Base-by-base conservation (phyloP, 495 filamentous ascomycete species). In the Tirmania nivea region DNA sequence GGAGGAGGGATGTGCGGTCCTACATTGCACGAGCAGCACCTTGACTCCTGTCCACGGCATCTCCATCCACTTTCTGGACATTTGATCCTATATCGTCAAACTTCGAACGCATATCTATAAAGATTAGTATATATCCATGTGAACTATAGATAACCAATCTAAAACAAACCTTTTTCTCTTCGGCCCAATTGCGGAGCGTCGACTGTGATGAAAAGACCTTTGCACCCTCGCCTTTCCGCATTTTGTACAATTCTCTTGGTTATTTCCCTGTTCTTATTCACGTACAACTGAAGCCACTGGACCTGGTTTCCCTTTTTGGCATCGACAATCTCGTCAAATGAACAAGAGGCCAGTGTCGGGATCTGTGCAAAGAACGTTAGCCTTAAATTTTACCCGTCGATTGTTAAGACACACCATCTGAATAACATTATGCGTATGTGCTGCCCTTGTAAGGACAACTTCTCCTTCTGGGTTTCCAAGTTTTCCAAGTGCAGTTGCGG, bases 221-320 rank as follows among this genome's bases (percentile, higher is more conserved):
- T 94, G 73, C 89, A 94, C 31, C 90, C 92, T 54, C 89, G 80
- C 60, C 71, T 72, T 67, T 96, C 92, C 59, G 92, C 92, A 66
- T 95, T 86, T 67, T 84, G 63, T 20, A 99, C 80, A 60, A 99
- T 96, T 55, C 78, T 74, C 69, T 85, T 75, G 21, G 90, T 99
- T 64, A 96, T 87, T 47, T 73, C 77, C 51, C 92, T 81, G 71
- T 99, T 81, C 65, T 94, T 89, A 75, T 99, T 99, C 54, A 99
- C 90, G 70, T 99, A 99, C 0, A 99, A 75, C 68, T 99, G 90
- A 50, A 99, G 71, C 92, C 92, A 96, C 67, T 95, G 90, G 1
- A 86, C 78, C 64, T 96, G 90, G 54, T 79, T 81, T 10, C 75
- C 83, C 56, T 76, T 70, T 39, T 74, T 75, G 34, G 88, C 90